phyloP scores from a whole-genome alignment of 2,329 filamentous ascomycete species.

The Gremmenia infestans region DNA sequence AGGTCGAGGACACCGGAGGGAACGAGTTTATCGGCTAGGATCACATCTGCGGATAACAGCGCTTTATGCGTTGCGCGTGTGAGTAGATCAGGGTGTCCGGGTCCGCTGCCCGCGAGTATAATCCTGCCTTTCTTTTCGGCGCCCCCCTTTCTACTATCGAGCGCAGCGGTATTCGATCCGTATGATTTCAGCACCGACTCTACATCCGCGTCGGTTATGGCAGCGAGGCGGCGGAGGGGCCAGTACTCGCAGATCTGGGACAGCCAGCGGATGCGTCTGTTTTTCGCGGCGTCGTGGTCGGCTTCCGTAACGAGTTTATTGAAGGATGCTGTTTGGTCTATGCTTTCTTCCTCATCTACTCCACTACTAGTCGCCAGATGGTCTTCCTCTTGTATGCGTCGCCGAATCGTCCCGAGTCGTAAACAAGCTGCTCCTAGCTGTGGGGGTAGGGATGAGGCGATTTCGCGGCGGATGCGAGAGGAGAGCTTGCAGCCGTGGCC shows the following conservation, averaged over 20 bases:
- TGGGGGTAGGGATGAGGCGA: conserved; percentile 71
- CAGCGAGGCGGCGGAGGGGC: conserved; percentile 78
- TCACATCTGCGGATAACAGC: conserved; percentile 68
- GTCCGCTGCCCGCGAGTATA: conserved; percentile 85
- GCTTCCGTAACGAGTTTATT: conserved; percentile 75
- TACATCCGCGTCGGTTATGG: conserved; percentile 75
- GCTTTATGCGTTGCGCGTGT: conserved; percentile 77
- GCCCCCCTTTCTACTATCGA: conserved; percentile 29
- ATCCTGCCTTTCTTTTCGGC: conserved; percentile 57
- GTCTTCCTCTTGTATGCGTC: conserved; percentile 70
- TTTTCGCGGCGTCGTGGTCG: conserved; percentile 69
- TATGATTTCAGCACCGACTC: conserved; percentile 73
- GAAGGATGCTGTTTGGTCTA: conserved; percentile 74
- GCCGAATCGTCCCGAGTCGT: conserved; percentile 67
- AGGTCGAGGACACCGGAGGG: conserved; percentile 81
- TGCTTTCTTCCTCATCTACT: conserved; percentile 49
- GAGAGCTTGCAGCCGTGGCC: conserved; percentile 92
- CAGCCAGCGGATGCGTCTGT: conserved; percentile 84
- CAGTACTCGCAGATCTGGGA: conserved; percentile 98
- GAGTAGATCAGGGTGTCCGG: conserved; percentile 86
- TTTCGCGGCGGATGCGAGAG: conserved; percentile 80
- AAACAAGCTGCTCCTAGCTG: conserved; percentile 73
- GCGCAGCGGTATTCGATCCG: conserved; percentile 30
- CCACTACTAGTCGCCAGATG: conserved; percentile 33
- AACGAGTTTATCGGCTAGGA: conserved; percentile 82